Evolutionary conservation across 2,329 filamentous ascomycete species (phyloP), one percentile per base, ranked within the genome.

Genomic region (Penicillium sp.): DNA sequence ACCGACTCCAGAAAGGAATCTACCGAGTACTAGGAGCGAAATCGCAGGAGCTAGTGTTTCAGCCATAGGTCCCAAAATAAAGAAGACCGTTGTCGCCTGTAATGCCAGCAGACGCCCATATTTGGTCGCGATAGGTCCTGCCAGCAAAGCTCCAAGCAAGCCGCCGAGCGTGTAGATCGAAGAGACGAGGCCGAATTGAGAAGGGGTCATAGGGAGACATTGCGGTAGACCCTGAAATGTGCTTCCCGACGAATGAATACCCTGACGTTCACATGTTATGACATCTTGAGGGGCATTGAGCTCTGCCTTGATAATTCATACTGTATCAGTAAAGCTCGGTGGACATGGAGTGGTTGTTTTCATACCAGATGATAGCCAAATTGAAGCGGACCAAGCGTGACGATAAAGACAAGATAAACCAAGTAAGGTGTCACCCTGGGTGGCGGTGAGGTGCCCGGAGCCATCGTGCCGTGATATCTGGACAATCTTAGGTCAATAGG

Each of bases 241-340:
- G 4, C 49, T 29, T 32, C 44, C 19, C 35, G 63, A 57, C 58
- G 65, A 51, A 64, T 67, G 62, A 58, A 83, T 79, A 38, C 78
- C 77, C 61, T 83, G 81, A 61, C 84, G 85, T 63, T 84, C 85
- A 77, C 94, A 97, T 53, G 90, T 95, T 66, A 99, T 88, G 67
- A 95, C 90, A 79, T 92, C 88, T 81, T 97, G 88, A 8, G 94
- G 94, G 8, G 93, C 91, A 72, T 99, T 99, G 59, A 99, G 84
- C 73, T 97, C 94, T 64, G 91, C 90, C 92, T 93, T 66, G 5
- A 6, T 30, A 16, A 4, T 39, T 16, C 32, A 29, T 5, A 29
- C 41, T 38, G 18, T 50, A 48, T 49, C 9, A 40, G 26, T 46
- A 40, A 9, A 8, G n/a, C 10, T 29, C 30, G 16, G 23, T 36